Evolutionary conservation across 1,284 basidiomycete species (phyloP).

Genomic region (Puccinia triticina): DNA sequence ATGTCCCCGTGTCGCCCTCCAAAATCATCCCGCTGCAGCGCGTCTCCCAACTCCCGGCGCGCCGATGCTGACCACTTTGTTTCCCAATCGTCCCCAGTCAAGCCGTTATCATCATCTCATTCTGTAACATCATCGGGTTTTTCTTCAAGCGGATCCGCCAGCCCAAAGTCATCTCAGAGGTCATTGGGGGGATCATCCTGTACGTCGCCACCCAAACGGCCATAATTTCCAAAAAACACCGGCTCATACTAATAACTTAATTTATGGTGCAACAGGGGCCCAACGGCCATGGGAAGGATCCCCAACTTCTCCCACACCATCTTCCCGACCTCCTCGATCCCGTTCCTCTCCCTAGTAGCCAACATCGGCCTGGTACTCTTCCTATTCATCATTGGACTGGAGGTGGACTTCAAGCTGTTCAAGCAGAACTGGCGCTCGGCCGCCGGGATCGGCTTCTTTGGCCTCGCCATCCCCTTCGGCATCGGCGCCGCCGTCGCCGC

Average conservation of each 20-base stretch:
- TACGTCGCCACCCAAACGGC: not conserved
- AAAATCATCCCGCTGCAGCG: too few relatives aligned
- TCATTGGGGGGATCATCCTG: conserved; percentile 79
- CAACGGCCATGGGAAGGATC: conserved; percentile 64
- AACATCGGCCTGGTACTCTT: conserved; percentile 71
- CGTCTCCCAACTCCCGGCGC: not conserved
- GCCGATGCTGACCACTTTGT: not conserved
- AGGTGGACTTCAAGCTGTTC: conserved; percentile 80
- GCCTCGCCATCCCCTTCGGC: conserved; percentile 78
- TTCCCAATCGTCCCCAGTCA: conserved; percentile 7
- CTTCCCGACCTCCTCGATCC: conserved; percentile 72
- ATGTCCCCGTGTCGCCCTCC: too few relatives aligned
- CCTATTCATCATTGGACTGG: conserved; percentile 83
- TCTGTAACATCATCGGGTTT: conserved; percentile 73
- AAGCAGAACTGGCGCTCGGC: conserved; percentile 66
- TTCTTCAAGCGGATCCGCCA: conserved; percentile 72
- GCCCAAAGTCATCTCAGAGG: conserved; percentile 83
- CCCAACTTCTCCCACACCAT: conserved; percentile 79
- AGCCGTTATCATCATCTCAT: conserved; percentile 71
- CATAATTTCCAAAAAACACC: not conserved
- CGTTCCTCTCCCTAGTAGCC: conserved; percentile 78
- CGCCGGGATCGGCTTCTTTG: conserved; percentile 65
- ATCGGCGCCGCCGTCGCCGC: conserved; percentile 80
- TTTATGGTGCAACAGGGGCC: conserved; percentile 4
- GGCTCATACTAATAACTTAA: too few relatives aligned